phyloP scores from a whole-genome alignment of 1,284 basidiomycete genomes.

The Naganishia albida region DNA sequence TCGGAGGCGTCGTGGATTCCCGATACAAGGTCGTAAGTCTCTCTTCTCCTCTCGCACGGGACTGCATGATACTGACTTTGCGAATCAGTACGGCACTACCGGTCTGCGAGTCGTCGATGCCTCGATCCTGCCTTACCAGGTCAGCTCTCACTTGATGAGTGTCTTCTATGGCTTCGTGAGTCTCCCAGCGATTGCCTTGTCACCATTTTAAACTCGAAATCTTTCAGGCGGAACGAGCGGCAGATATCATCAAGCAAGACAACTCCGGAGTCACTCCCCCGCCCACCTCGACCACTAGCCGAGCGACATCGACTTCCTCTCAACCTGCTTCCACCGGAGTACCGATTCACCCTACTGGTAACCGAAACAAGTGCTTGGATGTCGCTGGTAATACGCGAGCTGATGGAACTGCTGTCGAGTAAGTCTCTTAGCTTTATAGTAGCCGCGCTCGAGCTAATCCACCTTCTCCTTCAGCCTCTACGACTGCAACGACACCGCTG shows the following conservation, averaged over 20 bases:
- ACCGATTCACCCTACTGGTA: constrained; percentile 43
- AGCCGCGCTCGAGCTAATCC: background rate
- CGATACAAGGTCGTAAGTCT: constrained; percentile 51
- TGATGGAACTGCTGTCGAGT: constrained; percentile 39
- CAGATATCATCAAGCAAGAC: constrained; percentile 46
- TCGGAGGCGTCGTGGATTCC: constrained; percentile 61
- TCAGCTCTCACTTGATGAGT: constrained; percentile 50
- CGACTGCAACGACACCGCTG: constrained; percentile 42
- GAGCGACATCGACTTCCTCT: constrained; percentile 30
- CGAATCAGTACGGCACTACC: constrained; percentile 48
- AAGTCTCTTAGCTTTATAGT: constrained; percentile 6
- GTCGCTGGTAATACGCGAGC: constrained; percentile 32
- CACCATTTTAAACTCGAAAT: background rate
- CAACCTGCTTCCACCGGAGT: constrained; percentile 34
- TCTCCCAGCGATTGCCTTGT: background rate
- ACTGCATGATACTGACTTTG: constrained; percentile 43
- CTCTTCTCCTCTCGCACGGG: constrained; percentile 47
- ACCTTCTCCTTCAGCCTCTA: constrained; percentile 32
- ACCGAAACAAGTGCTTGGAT: constrained; percentile 42
- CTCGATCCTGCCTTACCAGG: constrained; percentile 56
- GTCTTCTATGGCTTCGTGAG: constrained; percentile 47
- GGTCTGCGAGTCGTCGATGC: constrained; percentile 58
- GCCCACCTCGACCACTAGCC: constrained; percentile 18
- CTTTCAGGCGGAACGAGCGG: constrained; percentile 43
- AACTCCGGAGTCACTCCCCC: constrained; percentile 29